Conservation (phyloP, 805 yeast species). For the Sporopachydermia lactativora region DNA sequence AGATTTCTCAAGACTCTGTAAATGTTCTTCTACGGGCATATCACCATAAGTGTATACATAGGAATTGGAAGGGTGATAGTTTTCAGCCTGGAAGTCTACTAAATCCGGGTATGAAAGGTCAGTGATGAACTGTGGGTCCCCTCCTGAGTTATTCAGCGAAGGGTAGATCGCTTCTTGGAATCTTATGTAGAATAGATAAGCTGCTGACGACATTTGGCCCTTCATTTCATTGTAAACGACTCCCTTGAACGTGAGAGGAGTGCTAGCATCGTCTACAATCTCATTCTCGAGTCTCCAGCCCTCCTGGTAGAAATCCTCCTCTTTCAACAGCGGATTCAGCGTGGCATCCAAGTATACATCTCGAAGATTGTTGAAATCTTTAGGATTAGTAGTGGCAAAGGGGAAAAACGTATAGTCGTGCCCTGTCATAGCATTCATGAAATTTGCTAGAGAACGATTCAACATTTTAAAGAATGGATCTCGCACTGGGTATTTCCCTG, state of each 20-base stretch:
- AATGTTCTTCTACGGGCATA: constrained; percentile 46
- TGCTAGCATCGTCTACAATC: constrained; percentile 35
- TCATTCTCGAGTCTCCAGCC: constrained; percentile 93
- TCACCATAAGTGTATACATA: constrained; percentile 81
- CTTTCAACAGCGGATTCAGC: constrained; percentile 61
- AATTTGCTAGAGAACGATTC: constrained; percentile 84
- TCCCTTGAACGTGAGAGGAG: constrained; percentile 73
- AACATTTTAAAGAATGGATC: constrained; percentile 98
- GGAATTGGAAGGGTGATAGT: constrained; percentile 87
- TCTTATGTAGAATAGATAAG: constrained; percentile 72
- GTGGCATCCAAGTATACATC: constrained; percentile 83
- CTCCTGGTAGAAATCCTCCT: constrained; percentile 82
- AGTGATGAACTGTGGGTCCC: constrained; percentile 78
- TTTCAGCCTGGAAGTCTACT: constrained; percentile 53
- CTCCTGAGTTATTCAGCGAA: constrained; percentile 80
- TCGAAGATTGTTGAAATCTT: constrained; percentile 73
- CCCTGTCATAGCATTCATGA: constrained; percentile 99
- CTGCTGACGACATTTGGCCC: constrained; percentile 85
- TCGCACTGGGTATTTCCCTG: constrained; percentile 79
- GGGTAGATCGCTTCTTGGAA: constrained; percentile 79
- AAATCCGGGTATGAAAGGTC: constrained; percentile 61
- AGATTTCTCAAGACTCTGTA: constrained; percentile 38
- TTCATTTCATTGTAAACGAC: constrained; percentile 98
- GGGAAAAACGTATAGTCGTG: constrained; percentile 94
- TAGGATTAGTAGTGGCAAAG: constrained; percentile 81